Base-by-base conservation (phyloP, 2,329 filamentous ascomycete species). In the Aureobasidium lini region DNA sequence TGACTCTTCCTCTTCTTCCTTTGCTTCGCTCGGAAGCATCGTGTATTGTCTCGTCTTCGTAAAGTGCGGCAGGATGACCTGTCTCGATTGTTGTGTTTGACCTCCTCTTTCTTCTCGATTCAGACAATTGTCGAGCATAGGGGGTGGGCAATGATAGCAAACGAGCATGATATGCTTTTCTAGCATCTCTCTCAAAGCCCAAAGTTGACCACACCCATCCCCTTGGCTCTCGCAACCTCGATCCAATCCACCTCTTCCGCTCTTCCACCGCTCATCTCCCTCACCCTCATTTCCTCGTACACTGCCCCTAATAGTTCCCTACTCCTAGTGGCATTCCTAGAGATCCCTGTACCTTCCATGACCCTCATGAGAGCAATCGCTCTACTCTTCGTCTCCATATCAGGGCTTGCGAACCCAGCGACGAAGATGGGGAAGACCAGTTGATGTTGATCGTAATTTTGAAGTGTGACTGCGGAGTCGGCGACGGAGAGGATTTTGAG, bases 381-480 rank as follows among this genome's bases (percentile, higher is more conserved):
- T 63, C 73, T 70, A 57, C 71, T 70, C 65, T 82, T 79, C 18
- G 76, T 71, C 5, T 70, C 70, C 8, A 69, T 69, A 28, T 75
- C 71, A 0, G 66, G 69, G 1, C 72, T 69, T 10, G 76, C 75
- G 16, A 77, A 73, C 3, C 80, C 81, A 0, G 80, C 78, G 60
- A 84, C 75, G 65, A 84, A 83, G 0, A 82, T 63, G 0, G 81
- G 80, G 62, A 83, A 82, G 2, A 80, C 72, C 4, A 79, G 66
- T 59, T 78, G 78, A 23, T 77, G 73, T 15, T 74, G 72, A 46
- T 78, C 73, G 13, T 73, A 70, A 10, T 72, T 72, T 4, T 70
- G 69, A 2, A 68, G 67, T 16, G 71, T 69, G 4, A 77, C 66
- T 1, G 78, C 73, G 9, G 70, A 68, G 32, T 73, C 69, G 6